Percentiles rank a stretch among this genome's conserved stretches.
These are phyloP conservation scores for Rachicladosporium sp. DNA, from an alignment of 2,329 filamentous ascomycete genomes.

Conservation along the genomic window DNA sequence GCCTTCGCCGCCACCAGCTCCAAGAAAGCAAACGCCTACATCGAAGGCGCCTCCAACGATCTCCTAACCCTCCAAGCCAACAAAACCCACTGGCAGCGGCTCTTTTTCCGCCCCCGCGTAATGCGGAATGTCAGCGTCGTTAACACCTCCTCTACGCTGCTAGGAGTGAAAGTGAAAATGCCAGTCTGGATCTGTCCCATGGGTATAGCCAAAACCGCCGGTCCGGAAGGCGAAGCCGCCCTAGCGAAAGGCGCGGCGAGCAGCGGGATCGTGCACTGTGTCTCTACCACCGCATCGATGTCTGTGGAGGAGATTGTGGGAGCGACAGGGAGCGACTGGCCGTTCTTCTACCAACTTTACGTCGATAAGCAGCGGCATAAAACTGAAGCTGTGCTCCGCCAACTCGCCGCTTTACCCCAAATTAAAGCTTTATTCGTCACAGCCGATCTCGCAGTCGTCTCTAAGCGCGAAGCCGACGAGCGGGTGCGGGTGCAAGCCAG, in stretches of 20 bases:
- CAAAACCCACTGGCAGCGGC: slow-evolving; percentile 28
- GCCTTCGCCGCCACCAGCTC: slow-evolving; percentile 26
- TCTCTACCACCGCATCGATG: slow-evolving; percentile 20
- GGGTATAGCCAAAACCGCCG: slow-evolving; percentile 19
- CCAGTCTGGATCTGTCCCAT: slow-evolving; percentile 28
- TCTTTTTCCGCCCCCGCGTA: slow-evolving; percentile 37
- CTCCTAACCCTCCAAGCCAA: slow-evolving; percentile 35
- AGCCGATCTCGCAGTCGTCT: slow-evolving; percentile 45
- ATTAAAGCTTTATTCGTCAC: slow-evolving; percentile 47
- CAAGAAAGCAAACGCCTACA: slow-evolving; percentile 31
- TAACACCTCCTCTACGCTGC: slow-evolving; percentile 22
- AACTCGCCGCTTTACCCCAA: slow-evolving; percentile 33
- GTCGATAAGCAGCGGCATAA: slow-evolving; percentile 44
- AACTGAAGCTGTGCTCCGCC: slow-evolving; percentile 37
- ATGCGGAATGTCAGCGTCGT: slow-evolving; percentile 30
- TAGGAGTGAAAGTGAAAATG: slow-evolving; percentile 22
- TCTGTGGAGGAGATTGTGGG: slow-evolving; percentile 21
- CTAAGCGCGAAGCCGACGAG: slow-evolving; percentile 42
- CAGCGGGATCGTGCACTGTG: slow-evolving; percentile 22
- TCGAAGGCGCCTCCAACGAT: slow-evolving; percentile 38
- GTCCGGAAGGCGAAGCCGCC: slow-evolving; percentile 23
- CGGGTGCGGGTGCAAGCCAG: slow-evolving; percentile 34
- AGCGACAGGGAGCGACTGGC: slow-evolving; percentile 12
- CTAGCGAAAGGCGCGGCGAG: slow-evolving; percentile 20
- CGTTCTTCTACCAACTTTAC: slow-evolving; percentile 50